Evolutionary conservation across 2,329 filamentous ascomycete genomes (phyloP).

Genomic region (Cyanodermella asteris): DNA sequence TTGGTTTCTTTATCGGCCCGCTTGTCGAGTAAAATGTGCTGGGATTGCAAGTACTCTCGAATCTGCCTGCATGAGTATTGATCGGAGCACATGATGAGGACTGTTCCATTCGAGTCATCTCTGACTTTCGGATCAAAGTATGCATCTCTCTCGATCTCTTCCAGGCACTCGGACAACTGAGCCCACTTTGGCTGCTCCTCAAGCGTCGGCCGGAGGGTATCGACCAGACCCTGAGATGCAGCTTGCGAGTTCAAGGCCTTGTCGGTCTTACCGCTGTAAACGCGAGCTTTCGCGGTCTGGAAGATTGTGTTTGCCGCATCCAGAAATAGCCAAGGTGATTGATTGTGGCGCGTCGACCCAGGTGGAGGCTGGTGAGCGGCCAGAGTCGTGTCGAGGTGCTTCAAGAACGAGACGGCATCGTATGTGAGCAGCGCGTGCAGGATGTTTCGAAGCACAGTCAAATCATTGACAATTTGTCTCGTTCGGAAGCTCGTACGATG

Average conservation of each 20-base stretch:
- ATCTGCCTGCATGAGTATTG: slow-evolving; percentile 69
- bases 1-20: slow-evolving; percentile 21
- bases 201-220: slow-evolving; percentile 56
- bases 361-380: slow-evolving; percentile 75
- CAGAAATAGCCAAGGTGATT: slow-evolving; percentile 89
- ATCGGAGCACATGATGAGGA: slow-evolving; percentile 89
- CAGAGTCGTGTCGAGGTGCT: slow-evolving; percentile 83
- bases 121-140: slow-evolving; percentile 58
- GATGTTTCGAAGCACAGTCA: slow-evolving; percentile 63
- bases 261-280: slow-evolving; percentile 55
- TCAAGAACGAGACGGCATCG: slow-evolving; percentile 76
- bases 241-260: slow-evolving; percentile 22
- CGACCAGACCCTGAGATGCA: slow-evolving; percentile 25
- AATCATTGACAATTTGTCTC: slow-evolving; percentile 76
- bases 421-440: slow-evolving; percentile 63
- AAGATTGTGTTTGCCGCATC: slow-evolving; percentile 92
- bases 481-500: slow-evolving; percentile 91
- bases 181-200: slow-evolving; percentile 93
- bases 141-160: slow-evolving; percentile 79
- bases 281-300: slow-evolving; percentile 65
- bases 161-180: slow-evolving; percentile 67
- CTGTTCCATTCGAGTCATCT: slow-evolving; percentile 76
- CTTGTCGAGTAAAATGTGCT: too few relatives aligned
- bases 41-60: slow-evolving; percentile 74
- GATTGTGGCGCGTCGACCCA: slow-evolving; percentile 66